Percentiles rank a stretch among this genome's conserved stretches.
These are phyloP conservation scores for Xylaria sp. DNA, from an alignment of 2,329 filamentous ascomycete genomes.

Conservation along the genomic window DNA sequence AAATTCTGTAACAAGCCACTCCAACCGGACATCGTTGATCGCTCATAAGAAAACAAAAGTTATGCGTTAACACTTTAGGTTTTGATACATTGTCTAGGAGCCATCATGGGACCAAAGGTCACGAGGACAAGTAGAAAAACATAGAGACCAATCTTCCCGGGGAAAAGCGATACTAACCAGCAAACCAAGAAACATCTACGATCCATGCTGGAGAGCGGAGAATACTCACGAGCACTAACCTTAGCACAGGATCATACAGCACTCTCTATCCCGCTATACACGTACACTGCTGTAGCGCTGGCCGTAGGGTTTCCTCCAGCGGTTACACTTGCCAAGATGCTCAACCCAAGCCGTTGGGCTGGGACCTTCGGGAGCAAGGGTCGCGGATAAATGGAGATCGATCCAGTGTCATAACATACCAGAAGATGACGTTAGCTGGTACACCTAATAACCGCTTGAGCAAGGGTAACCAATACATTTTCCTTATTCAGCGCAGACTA, in stretches of 20 bases:
- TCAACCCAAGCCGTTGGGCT: slow-evolving; percentile 39
- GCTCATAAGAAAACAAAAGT: not conserved
- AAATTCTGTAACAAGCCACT: not conserved
- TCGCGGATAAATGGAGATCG: slow-evolving; percentile 40
- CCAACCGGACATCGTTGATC: not conserved
- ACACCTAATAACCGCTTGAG: slow-evolving; percentile 28
- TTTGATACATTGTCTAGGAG: not conserved
- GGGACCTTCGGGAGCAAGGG: slow-evolving; percentile 37
- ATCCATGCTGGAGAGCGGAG: not conserved
- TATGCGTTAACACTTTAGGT: not conserved
- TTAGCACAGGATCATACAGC: not conserved
- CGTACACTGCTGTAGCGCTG: slow-evolving; percentile 17
- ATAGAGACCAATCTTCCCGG: not conserved
- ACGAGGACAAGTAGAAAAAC: not conserved
- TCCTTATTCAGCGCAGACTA: slow-evolving; percentile 36
- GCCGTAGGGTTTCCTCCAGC: slow-evolving; percentile 21
- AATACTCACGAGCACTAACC: not conserved
- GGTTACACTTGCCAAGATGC: slow-evolving; percentile 34
- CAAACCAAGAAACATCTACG: not conserved
- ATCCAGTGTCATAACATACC: slow-evolving; percentile 31
- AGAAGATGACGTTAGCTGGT: slow-evolving; percentile 30
- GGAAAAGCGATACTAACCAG: not conserved
- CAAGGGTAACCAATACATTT: slow-evolving; percentile 29
- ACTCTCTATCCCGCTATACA: slow-evolving; percentile 8
- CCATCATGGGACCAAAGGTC: not conserved